Conservation (phyloP, 2,329 filamentous ascomycete genomes). For the Thermothelomyces thermophilus region DNA sequence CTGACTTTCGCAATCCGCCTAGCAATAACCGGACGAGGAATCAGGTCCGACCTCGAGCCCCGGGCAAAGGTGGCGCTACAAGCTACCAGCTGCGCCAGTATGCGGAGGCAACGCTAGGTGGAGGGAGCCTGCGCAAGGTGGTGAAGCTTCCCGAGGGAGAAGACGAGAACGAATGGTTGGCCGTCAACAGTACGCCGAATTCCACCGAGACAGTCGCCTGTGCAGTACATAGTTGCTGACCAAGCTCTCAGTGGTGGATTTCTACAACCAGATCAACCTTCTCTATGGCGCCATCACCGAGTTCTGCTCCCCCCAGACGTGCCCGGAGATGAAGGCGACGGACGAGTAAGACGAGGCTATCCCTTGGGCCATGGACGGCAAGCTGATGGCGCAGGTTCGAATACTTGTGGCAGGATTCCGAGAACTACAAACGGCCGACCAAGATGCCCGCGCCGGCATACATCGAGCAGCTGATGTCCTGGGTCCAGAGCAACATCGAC, state of each 20-base stretch:
- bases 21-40: constrained; percentile 84
- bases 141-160: constrained; percentile 96
- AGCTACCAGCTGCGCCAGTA: constrained; percentile 94
- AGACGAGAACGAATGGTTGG: constrained; percentile 96
- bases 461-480: constrained; percentile 95
- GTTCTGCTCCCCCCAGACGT: constrained; percentile 95
- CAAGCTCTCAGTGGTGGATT: constrained; percentile 79
- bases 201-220: not conserved
- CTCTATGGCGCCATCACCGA: constrained; percentile 98
- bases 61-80: constrained; percentile 77
- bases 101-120: constrained; percentile 92
- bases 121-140: constrained; percentile 89
- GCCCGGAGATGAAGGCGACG: constrained; percentile 99
- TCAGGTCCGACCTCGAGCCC: constrained; percentile 82
- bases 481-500: constrained; percentile 93
- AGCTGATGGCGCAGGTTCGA: constrained; percentile 61
- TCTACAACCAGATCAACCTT: constrained; percentile 99
- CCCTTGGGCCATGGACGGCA: not conserved
- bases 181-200: constrained; percentile 73
- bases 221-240: constrained; percentile 24
- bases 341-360: constrained; percentile 68
- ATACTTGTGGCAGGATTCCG: constrained; percentile 96
- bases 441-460: constrained; percentile 98
- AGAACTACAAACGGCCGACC: constrained; percentile 89
- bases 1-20: constrained; percentile 15